Evolutionary conservation across 768 basidiomycete species (phyloP).

Genomic region (Coprinopsis marcescibilis): DNA sequence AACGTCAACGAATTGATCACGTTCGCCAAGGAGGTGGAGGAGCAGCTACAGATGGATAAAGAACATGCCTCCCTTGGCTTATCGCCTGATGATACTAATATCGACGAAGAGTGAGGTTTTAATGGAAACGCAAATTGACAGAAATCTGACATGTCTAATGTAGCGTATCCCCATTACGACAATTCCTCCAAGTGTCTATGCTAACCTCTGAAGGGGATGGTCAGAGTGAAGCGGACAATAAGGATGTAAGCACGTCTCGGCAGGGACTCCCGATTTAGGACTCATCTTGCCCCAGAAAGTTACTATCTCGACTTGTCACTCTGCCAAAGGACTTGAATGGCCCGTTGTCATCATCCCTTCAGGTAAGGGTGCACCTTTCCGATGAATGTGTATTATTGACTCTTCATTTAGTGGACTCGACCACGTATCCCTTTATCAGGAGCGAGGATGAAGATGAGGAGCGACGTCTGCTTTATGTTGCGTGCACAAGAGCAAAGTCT

Average conservation of each 20-base stretch:
- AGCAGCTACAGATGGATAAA: conserved; percentile 18
- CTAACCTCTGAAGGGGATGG: conserved; percentile 75
- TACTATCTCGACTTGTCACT: conserved; percentile 80
- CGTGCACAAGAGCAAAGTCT: conserved; percentile 78
- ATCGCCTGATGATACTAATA: conserved; percentile 9
- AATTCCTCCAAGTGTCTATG: conserved; percentile 77
- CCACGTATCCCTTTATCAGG: conserved; percentile 71
- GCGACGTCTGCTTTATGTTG: conserved; percentile 74
- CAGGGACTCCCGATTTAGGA: not conserved
- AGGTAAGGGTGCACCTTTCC: conserved; percentile 29
- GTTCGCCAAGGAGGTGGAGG: conserved; percentile 60
- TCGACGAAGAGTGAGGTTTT: conserved; percentile 10
- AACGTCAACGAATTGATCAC: conserved; percentile 82
- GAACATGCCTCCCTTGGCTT: conserved; percentile 6
- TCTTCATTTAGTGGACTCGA: conserved; percentile 50
- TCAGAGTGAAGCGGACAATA: conserved; percentile 29
- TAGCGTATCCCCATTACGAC: conserved; percentile 51
- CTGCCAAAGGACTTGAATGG: conserved; percentile 91
- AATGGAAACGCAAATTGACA: conserved; percentile 4
- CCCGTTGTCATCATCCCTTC: conserved; percentile 81
- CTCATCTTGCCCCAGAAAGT: conserved; percentile 51
- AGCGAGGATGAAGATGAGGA: conserved; percentile 78
- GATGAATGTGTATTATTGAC: conserved; percentile 1
- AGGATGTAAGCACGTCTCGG: conserved; percentile 8
- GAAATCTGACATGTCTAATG: not conserved